Evolutionary conservation across 495 filamentous ascomycete species (phyloP), one percentile per base, ranked within the genome.

Genomic region (Penicillium salamii): DNA sequence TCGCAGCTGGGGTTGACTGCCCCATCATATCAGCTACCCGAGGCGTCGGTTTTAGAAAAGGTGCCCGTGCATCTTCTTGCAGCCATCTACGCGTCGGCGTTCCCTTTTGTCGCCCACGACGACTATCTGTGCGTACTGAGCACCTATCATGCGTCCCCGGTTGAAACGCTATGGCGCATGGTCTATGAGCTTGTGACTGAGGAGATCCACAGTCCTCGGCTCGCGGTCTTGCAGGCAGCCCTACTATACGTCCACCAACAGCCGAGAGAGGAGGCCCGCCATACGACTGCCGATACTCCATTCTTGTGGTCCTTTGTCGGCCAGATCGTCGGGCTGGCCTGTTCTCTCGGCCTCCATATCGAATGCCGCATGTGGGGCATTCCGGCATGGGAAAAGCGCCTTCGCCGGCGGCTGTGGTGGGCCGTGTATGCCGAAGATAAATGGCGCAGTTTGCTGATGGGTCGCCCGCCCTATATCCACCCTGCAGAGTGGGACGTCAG

Each of bases 381-480:
- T 33, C 91, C 91, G 5, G 71, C 74, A 1, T 95, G 91, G 91
- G 91, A 95, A 62, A 82, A 84, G 42, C 87, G 89, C 1, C 69
- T 95, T 29, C 78, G 90, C 39, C 89, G 91, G 61, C 82, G 91
- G 20, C 74, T 96, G 28, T 91, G 88, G 49, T 95, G 91, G 90
- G 91, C 88, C 2, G 71, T 96, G 50, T 96, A 89, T 61, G 88
- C 90, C 83, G 87, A 95, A 60, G 91, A 96, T 59, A 95, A 93
- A 71, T 96, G 91, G 90, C 86, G 87, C 31, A 86, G 88, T 20
- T 70, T 96, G n/a, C 82, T 91, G 19, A 83, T 91, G 56, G 90
- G 91, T 18, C 83, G 89, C 7, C 91, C 91, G 2, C 90, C 89
- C 7, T 90, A 91, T 60, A 90, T 74, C 55, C 86, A 86, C 47